Conservation (phyloP, 345 rosid species). For the Eutrema heterophyllum region DNA sequence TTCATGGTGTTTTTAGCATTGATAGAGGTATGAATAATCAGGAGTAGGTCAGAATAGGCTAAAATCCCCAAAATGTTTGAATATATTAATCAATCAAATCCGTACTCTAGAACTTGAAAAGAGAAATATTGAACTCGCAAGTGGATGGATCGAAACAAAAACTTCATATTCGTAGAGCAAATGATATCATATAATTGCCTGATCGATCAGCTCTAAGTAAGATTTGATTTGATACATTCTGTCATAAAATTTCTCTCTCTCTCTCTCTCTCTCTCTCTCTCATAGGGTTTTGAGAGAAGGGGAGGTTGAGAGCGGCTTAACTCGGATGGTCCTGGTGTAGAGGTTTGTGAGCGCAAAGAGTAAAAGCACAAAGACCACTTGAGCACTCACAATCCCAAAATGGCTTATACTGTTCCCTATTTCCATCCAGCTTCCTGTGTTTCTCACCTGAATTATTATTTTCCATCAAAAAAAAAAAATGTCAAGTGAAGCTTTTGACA, state of each 20-base stretch:
- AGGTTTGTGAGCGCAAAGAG: constrained; percentile 84
- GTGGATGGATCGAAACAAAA: too few species aligned
- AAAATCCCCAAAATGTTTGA: too few species aligned
- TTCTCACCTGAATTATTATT: constrained; percentile 49
- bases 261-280: background rate
- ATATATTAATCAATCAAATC: too few species aligned
- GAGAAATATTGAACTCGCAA: too few species aligned
- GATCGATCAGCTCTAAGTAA: constrained; percentile 1
- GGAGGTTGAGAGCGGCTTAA: constrained; percentile 32
- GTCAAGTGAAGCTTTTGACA: background rate
- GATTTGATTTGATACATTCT: background rate
- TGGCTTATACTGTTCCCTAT: constrained; percentile 96
- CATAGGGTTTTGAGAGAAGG: constrained; percentile 55
- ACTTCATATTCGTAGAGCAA: background rate
- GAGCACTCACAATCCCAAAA: constrained; percentile 93
- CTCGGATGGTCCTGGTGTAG: constrained; percentile 69
- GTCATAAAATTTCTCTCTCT: background rate
- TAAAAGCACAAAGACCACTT: constrained; percentile 84
- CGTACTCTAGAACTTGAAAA: too few species aligned
- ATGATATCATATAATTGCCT: background rate
- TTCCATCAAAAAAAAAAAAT: background rate
- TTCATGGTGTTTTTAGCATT: too few species aligned
- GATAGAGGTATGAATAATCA: too few species aligned
- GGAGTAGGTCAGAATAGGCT: too few species aligned
- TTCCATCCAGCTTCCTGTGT: constrained; percentile 99